Evolutionary conservation across 345 rosid species (phyloP).

Genomic region (Corchorus capsularis): DNA sequence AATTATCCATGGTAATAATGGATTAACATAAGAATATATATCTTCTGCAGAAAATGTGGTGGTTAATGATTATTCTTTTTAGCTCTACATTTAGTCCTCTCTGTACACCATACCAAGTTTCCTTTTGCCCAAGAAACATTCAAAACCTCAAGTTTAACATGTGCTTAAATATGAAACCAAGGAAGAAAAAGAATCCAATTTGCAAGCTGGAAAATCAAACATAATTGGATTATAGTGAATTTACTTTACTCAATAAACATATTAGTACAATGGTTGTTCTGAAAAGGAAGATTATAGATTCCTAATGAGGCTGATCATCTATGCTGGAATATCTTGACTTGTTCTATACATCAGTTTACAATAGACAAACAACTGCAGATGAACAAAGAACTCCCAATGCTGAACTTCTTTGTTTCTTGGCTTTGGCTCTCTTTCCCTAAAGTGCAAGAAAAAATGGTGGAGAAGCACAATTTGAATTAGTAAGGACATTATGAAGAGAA

Average conservation of each 20-base stretch:
- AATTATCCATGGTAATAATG: too few species aligned
- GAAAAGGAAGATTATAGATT: background rate
- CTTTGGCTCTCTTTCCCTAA: background rate
- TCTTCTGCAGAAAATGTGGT: too few species aligned
- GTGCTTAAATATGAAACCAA: background rate
- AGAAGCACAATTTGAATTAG: constrained; percentile 1
- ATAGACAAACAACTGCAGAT: background rate
- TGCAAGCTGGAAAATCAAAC: background rate
- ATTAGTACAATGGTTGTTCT: background rate
- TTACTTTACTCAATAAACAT: background rate
- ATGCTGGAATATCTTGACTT: background rate
- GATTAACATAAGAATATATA: too few species aligned
- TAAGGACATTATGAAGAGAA: background rate
- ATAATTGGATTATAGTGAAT: background rate
- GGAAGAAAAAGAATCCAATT: background rate
- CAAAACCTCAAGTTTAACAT: background rate
- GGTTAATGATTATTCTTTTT: too few species aligned
- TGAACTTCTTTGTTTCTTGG: background rate
- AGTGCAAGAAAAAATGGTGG: background rate
- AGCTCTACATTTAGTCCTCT: too few species aligned
- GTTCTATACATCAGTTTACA: background rate
- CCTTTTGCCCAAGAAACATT: background rate
- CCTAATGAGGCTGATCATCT: background rate
- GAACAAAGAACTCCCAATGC: background rate
- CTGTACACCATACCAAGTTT: background rate